Percentiles rank a stretch among this genome's conserved stretches.
phyloP scores from a whole-genome alignment of 257 asterid genomes.

The Fraxinus quadrangulata region DNA sequence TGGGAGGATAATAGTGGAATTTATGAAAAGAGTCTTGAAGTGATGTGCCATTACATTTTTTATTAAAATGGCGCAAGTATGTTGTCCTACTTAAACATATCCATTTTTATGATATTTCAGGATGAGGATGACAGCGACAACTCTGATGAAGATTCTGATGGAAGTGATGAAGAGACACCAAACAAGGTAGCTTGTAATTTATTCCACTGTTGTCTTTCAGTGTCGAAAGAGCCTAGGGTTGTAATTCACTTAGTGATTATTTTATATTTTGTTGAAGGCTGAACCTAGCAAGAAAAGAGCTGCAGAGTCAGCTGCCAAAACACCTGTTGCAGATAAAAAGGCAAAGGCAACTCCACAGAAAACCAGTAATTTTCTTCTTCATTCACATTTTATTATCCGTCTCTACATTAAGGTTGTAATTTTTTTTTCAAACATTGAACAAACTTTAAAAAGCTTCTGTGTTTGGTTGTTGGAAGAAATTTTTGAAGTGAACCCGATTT shows the following conservation, averaged over 20 bases:
- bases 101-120: constrained; percentile 31
- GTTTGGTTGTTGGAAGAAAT: background rate
- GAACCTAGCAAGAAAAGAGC: constrained; percentile 56
- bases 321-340: constrained; percentile 77
- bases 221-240: background rate
- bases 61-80: too few species aligned
- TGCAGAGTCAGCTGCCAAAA: constrained; percentile 47
- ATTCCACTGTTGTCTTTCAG: background rate
- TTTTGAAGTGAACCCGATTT: background rate
- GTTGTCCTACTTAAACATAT: background rate
- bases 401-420: background rate
- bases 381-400: background rate
- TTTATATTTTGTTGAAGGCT: constrained; percentile 35
- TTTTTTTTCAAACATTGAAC: background rate
- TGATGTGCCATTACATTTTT: background rate
- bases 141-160: constrained; percentile 54
- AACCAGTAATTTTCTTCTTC: constrained; percentile 49
- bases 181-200: constrained; percentile 52
- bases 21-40: background rate
- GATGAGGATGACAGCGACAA: constrained; percentile 45
- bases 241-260: constrained; percentile 10
- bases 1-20: background rate
- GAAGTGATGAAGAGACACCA: constrained; percentile 78
- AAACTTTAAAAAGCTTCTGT: background rate
- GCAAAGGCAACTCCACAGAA: constrained; percentile 79